Evolutionary conservation across 176 grass and related monocot species (phyloP), one percentile per base, ranked within the genome.

Genomic region (Carex pumila): DNA sequence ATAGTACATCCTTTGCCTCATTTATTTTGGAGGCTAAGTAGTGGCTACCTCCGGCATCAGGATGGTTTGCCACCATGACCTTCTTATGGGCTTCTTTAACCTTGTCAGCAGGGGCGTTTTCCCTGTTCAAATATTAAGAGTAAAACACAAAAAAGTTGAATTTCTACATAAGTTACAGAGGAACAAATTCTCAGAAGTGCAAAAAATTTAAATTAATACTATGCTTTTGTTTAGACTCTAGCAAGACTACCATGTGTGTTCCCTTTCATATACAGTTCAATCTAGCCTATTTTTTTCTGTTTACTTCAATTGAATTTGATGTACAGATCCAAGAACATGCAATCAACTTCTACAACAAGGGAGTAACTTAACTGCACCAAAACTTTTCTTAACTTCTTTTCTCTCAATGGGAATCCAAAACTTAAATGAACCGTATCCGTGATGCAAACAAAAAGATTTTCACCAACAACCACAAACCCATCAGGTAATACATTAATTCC

Each of bases 21-120:
- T 95, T 95, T 31, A 99, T 95, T 85, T 99, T 99, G 10, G 93
- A 95, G 79, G 96, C 91, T 68, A 99, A 90, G 85, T 99, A 95
- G 90, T 99, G 83, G 79, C 91, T 99, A 47, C 93, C 96, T 52
- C 96, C 91, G 0, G 93, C 96, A 79, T 99, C 93, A 0, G 91
- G 96, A 90, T 99, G 96, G 80, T 99, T 99, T 6, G 93, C 93
- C n/a, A 99, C 91, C 96, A 99, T 95, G 17, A 99, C 93, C 87
- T 90, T 95, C 81, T 89, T 99, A 60, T 95, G 93, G 1, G 92
- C 91, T 85, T 95, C 93, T 92, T 99, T 99, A 9, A 98, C 86
- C 89, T 98, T 98, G 61, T 98, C 96, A 82, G 86, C 83, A 52
- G 84, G 86, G 32, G 81, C 83, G 54, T 71, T 85, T 93, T 99